Conservation (phyloP, 2,329 filamentous ascomycete species). For the Verticillium nonalfalfae region DNA sequence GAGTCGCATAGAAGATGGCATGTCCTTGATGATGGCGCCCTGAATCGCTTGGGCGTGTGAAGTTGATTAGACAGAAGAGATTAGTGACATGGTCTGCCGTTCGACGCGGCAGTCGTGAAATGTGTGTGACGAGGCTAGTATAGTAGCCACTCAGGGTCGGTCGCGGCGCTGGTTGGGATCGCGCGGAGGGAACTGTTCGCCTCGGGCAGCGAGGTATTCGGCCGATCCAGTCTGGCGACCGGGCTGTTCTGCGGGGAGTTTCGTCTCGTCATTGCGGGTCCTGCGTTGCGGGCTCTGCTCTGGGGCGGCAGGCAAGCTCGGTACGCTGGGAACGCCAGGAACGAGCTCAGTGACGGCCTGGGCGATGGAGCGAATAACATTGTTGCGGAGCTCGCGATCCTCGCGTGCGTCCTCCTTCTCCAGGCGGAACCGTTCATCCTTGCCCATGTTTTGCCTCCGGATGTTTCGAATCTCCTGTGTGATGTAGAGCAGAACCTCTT, state of each 20-base stretch:
- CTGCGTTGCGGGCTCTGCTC: constrained; percentile 15
- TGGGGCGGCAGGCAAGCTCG: constrained; percentile 15
- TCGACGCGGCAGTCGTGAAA: background rate
- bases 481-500: constrained; percentile 86
- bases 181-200: constrained; percentile 33
- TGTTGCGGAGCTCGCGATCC: constrained; percentile 67
- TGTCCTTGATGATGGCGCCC: background rate
- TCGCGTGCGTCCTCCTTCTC: constrained; percentile 76
- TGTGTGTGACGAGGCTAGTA: background rate
- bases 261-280: constrained; percentile 44
- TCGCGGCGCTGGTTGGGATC: constrained; percentile 35
- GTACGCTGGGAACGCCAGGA: constrained; percentile 28
- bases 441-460: constrained; percentile 76
- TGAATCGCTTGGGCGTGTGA: background rate
- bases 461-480: constrained; percentile 85
- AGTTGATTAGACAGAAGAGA: background rate
- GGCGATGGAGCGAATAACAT: constrained; percentile 68
- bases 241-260: constrained; percentile 55
- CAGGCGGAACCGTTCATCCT: constrained; percentile 75
- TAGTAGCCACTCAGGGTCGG: constrained; percentile 19
- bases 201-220: constrained; percentile 42
- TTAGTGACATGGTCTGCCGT: background rate
- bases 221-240: constrained; percentile 42
- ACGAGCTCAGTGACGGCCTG: constrained; percentile 65
- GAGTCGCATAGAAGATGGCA: background rate